Base-by-base conservation (phyloP, 352 stramenopile genomes). In the Phytophthora syringae region DNA sequence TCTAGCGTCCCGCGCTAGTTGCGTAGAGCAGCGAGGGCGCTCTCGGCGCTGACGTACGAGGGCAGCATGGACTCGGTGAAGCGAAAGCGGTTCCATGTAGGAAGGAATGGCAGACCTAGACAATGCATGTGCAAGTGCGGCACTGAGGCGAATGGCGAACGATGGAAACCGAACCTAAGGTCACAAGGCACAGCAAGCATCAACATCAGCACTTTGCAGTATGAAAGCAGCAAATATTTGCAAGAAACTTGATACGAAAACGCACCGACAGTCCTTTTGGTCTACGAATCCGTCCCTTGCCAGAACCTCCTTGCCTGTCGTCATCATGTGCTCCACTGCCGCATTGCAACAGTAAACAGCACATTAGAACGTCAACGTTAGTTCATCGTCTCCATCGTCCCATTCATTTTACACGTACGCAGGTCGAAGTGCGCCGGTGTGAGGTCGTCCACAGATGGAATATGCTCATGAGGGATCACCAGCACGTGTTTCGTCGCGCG, bases 91-190 rank as follows among this genome's bases (percentile, higher is more conserved):
- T 92, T 89, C 84, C 82, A 93, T 2, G 47, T 60, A 0, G 80
- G 82, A 6, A 80, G 48, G 52, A 93, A 92, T 5, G 82, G 84
- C 10, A 85, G 52, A 15, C 82, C 82, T 13, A 93, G 64, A 55
- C 81, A 93, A 50, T 93, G 84, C 51, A 93, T 60, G 40, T 93
- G 84, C 25, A 93, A 56, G 44, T 93, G 84, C n/a, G 76, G 67
- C 13, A 93, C 77, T 0, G 84, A 93, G 6, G 81, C 75, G 58
- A 92, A 93, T 27, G 79, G 82, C 18, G 80, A 79, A 13, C 74
- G 78, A 50, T 93, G 84, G 67, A 93, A 93, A 30, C 84, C 84
- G 28, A 93, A 65, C 58, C 84, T 93, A 28, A n/a, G n/a, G n/a
- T n/a, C n/a, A n/a, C n/a, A n/a, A n/a, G n/a, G n/a, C 20, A 42